These are phyloP conservation scores for Kodamaea alishanica DNA, from an alignment of 1,139 yeast species.

Conservation along the genomic window DNA sequence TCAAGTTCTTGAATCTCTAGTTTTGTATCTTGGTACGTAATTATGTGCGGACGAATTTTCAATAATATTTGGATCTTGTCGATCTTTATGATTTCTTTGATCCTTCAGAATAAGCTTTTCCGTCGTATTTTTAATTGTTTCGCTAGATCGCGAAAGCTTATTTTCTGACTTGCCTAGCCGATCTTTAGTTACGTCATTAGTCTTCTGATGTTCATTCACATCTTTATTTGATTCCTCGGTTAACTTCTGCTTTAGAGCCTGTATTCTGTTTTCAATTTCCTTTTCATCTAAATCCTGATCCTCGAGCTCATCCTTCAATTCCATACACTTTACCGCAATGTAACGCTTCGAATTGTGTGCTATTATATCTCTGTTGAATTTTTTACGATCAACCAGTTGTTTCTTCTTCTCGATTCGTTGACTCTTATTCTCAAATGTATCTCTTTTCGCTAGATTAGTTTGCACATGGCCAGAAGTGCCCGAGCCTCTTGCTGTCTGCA, in stretches of 20 bases:
- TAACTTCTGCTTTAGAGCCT: slow-evolving; percentile 25
- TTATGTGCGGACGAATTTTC: too few relatives aligned
- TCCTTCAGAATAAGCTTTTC: too few relatives aligned
- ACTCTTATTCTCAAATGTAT: slow-evolving; percentile 30
- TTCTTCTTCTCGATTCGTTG: slow-evolving; percentile 6
- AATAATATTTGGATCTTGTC: too few relatives aligned
- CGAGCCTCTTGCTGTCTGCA: slow-evolving; percentile 62
- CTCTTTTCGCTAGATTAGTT: slow-evolving; percentile 36
- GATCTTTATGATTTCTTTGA: too few relatives aligned
- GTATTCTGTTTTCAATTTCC: slow-evolving; percentile 23
- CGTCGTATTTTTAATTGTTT: too few relatives aligned
- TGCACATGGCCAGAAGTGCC: slow-evolving; percentile 74
- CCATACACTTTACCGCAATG: slow-evolving; percentile 54
- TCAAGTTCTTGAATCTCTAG: too few relatives aligned
- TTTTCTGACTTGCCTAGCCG: too few relatives aligned
- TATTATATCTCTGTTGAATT: slow-evolving; percentile 27
- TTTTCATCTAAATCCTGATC: slow-evolving; percentile 38
- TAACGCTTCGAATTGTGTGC: slow-evolving; percentile 47
- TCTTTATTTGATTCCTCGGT: background rate
- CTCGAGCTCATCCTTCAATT: slow-evolving; percentile 53
- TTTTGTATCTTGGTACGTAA: too few relatives aligned
- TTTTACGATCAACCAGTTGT: slow-evolving; percentile 15
- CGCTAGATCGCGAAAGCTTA: too few relatives aligned
- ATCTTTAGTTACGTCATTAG: too few relatives aligned
- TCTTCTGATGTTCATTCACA: background rate